Evolutionary conservation across 1,284 basidiomycete genomes (phyloP).

Genomic region (Coniferiporia sulphurascens): DNA sequence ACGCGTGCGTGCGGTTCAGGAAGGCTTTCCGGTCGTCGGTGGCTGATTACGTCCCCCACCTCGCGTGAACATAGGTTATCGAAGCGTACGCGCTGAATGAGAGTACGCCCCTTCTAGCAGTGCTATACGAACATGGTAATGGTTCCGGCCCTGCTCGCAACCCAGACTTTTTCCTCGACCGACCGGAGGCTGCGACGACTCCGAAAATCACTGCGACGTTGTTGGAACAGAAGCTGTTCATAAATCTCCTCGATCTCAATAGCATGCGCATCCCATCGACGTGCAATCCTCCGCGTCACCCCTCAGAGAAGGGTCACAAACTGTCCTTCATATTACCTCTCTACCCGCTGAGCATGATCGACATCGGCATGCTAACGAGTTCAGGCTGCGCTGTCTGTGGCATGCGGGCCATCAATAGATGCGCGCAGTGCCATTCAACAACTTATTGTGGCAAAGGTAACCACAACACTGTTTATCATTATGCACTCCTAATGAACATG

Average conservation of each 20-base stretch:
- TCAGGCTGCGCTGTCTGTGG: slow-evolving; percentile 38
- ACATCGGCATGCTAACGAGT: slow-evolving; percentile 34
- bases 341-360: slow-evolving; percentile 33
- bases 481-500: not conserved
- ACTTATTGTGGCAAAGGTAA: slow-evolving; percentile 35
- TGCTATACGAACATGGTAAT: slow-evolving; percentile 15
- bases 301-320: slow-evolving; percentile 26
- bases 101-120: not conserved
- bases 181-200: not conserved
- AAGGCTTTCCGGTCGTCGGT: not conserved
- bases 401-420: slow-evolving; percentile 29
- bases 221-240: slow-evolving; percentile 32
- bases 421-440: slow-evolving; percentile 33
- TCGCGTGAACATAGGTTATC: not conserved
- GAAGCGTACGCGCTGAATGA: not conserved
- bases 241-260: slow-evolving; percentile 33
- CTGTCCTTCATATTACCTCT: slow-evolving; percentile 37
- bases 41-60: not conserved
- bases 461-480: slow-evolving; percentile 33
- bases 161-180: not conserved
- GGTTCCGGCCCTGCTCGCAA: slow-evolving; percentile 20
- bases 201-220: slow-evolving; percentile 24
- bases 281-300: slow-evolving; percentile 23
- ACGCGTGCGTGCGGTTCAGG: not conserved
- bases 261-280: slow-evolving; percentile 28